These are phyloP conservation scores for Aciculosporium take DNA, from an alignment of 2,329 filamentous ascomycete genomes.

Conservation along the genomic window DNA sequence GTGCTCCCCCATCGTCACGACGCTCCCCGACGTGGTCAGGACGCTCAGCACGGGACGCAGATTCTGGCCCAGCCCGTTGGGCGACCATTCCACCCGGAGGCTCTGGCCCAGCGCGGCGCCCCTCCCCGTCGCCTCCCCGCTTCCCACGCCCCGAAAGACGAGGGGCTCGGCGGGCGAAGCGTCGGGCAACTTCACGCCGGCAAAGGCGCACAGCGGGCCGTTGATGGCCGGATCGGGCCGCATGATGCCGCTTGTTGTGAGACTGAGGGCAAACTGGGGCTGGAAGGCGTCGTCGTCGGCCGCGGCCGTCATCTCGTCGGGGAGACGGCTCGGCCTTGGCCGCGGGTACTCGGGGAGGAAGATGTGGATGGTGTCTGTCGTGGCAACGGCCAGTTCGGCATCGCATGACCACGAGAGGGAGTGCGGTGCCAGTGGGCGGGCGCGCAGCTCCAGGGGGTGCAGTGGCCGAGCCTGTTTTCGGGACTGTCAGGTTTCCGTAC, in stretches of 20 bases:
- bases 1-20: conserved; percentile 38
- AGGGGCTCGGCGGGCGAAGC: conserved; percentile 14
- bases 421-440: conserved; percentile 29
- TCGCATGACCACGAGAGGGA: conserved; percentile 40
- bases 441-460: conserved; percentile 28
- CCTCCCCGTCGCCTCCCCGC: conserved; percentile 29
- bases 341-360: conserved; percentile 32
- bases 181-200: conserved; percentile 19
- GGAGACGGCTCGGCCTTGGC: conserved; percentile 7
- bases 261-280: conserved; percentile 20
- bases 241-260: conserved; percentile 20
- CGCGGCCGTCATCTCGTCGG: conserved; percentile 15
- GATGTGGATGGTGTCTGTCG: conserved; percentile 40
- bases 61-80: conserved; percentile 40
- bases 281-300: conserved; percentile 16
- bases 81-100: conserved; percentile 42
- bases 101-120: conserved; percentile 40
- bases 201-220: conserved; percentile 27
- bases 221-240: conserved; percentile 31
- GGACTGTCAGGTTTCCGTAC: neutral
- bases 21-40: conserved; percentile 33
- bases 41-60: conserved; percentile 36
- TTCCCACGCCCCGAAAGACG: conserved; percentile 29
- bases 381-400: conserved; percentile 40
- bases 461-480: conserved; percentile 29